Evolutionary conservation across 2,329 filamentous ascomycete species (phyloP).

Genomic region (Penicillium brasilianum): DNA sequence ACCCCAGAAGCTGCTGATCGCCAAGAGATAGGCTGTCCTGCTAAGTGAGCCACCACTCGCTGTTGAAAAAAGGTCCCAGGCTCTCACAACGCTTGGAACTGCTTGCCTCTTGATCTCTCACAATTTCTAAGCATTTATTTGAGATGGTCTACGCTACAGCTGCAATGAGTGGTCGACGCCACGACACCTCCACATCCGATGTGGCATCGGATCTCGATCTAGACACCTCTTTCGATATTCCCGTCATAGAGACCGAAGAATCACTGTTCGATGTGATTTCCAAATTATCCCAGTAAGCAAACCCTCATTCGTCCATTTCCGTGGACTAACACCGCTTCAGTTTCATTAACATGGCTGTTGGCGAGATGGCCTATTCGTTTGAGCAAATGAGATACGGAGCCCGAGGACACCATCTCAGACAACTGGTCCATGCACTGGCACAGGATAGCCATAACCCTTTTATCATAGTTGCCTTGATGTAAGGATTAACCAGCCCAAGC

Average conservation of each 20-base stretch:
- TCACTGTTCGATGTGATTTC: slow-evolving; percentile 45
- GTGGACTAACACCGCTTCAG: slow-evolving; percentile 29
- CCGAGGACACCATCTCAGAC: slow-evolving; percentile 44
- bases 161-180: slow-evolving; percentile 2
- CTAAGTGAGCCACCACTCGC: not conserved
- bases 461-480: slow-evolving; percentile 59
- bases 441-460: slow-evolving; percentile 51
- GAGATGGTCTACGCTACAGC: not conserved
- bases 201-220: slow-evolving; percentile 14
- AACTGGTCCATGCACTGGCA: slow-evolving; percentile 46
- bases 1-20: not conserved
- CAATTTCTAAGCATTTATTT: not conserved
- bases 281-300: slow-evolving; percentile 46
- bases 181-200: slow-evolving; percentile 1
- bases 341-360: slow-evolving; percentile 47
- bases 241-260: slow-evolving; percentile 49
- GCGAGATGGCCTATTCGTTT: slow-evolving; percentile 50
- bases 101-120: not conserved
- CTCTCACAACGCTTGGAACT: not conserved
- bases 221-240: slow-evolving; percentile 37
- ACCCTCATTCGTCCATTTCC: not conserved
- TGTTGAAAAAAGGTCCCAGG: not conserved
- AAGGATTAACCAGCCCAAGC: slow-evolving; percentile 28
- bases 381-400: slow-evolving; percentile 50
- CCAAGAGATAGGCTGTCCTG: slow-evolving; percentile 1